Base-by-base conservation (phyloP, 495 filamentous ascomycete genomes). In the Niebla homalea region DNA sequence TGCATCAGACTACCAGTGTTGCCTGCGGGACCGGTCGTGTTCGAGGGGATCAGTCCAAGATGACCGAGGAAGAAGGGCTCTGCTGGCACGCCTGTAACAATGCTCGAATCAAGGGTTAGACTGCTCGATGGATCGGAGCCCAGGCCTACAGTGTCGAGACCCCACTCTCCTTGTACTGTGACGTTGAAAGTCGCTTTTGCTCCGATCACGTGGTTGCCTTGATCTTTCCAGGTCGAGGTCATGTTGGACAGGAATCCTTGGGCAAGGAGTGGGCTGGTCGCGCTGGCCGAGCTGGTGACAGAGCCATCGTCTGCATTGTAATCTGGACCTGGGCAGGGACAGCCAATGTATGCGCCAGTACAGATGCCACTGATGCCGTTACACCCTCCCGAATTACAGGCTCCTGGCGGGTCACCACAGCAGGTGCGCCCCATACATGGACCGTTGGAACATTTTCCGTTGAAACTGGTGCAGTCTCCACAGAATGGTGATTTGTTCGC, bases 41-140 rank as follows among this genome's bases (percentile, higher is more conserved):
- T 74, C 35, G 66, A 62, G 0, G 70, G 58, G 49, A 68, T 67
- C 39, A 78, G 53, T 16, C 77, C 76, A 36, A 80, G 64, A 14
- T 65, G 55, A 4, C 67, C 68, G 5, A 77, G 53, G 54, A 71
- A 77, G 47, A 75, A 73, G 14, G 65, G 57, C 2, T 66, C 51
- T 3, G 54, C 53, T 6, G 67, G 62, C 25, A 77, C 59, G 14
- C 60, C 69, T 25, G 64, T 70, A n/a, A 80, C 64, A 6, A 69
- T 65, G 38, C 68, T 69, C 57, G 71, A 64, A 14, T 65, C 53
- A 20, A 77, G 46, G 6, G 60, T 63, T 1, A 71, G 64, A 19
- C 70, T 69, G 14, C 59, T 53, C 25, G 43, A 25, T 15, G 32
- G 50, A n/a, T 56, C 32, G 3, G 39, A 63, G 29, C 73, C 71